phyloP scores from a whole-genome alignment of 176 grass and related monocot species.

The Cenchrus fungigraminus region DNA sequence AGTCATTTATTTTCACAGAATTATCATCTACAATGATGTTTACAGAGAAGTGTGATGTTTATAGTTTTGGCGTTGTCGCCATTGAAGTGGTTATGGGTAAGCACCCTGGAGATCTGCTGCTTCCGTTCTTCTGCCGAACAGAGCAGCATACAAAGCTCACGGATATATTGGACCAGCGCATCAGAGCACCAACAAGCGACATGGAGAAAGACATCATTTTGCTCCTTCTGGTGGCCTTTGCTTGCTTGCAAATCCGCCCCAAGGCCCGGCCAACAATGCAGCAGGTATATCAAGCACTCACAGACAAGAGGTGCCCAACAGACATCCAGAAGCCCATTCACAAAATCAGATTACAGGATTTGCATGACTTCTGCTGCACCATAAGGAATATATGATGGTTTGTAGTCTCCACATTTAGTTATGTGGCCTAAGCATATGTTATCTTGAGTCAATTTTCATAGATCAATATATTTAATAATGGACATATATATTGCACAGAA shows the following conservation, averaged over 20 bases:
- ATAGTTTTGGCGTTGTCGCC: slow-evolving; percentile 24
- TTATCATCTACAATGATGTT: slow-evolving; percentile 24
- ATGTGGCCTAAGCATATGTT: neutral
- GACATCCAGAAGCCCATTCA: neutral
- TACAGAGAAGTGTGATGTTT: slow-evolving; percentile 34
- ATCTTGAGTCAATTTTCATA: neutral
- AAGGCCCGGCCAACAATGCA: slow-evolving; percentile 39
- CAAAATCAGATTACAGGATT: slow-evolving; percentile 15
- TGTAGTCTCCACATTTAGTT: neutral
- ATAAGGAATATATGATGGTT: slow-evolving; percentile 22
- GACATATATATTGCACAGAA: neutral
- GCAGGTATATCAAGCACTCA: neutral
- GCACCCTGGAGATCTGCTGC: slow-evolving; percentile 22
- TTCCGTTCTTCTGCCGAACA: slow-evolving; percentile 44
- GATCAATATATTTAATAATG: neutral
- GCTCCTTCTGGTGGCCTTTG: slow-evolving; percentile 21
- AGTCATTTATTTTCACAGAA: slow-evolving; percentile 6
- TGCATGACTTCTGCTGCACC: slow-evolving; percentile 14
- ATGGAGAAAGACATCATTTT: slow-evolving; percentile 24
- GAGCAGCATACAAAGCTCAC: neutral
- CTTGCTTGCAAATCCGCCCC: slow-evolving; percentile 36
- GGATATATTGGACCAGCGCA: slow-evolving; percentile 4
- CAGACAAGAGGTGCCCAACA: neutral
- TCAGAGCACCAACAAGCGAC: neutral
- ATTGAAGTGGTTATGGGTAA: slow-evolving; percentile 43